These are phyloP conservation scores for Malassezia sympodialis DNA, from an alignment of 1,284 basidiomycete species.

Conservation along the genomic window DNA sequence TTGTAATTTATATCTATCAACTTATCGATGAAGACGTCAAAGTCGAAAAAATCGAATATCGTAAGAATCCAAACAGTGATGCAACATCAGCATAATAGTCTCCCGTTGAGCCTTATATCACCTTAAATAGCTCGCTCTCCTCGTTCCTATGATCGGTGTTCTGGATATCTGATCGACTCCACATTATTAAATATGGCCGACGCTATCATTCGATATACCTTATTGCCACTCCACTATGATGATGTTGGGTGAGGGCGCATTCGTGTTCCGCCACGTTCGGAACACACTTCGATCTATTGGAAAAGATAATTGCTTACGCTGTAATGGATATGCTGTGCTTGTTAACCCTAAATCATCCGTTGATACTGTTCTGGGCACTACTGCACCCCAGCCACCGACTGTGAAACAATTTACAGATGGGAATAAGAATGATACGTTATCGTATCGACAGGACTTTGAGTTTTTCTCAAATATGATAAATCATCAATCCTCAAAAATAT, in stretches of 20 bases:
- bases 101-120: not conserved
- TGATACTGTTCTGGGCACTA: not conserved
- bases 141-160: not conserved
- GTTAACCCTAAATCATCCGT: not conserved
- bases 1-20: conserved; percentile 47
- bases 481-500: not conserved
- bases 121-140: not conserved
- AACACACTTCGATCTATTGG: not conserved
- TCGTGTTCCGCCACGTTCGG: not conserved
- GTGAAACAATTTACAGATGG: not conserved
- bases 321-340: not conserved
- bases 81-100: not conserved
- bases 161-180: not conserved
- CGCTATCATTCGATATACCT: not conserved
- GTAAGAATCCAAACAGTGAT: conserved; percentile 17
- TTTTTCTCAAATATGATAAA: not conserved
- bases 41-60: conserved; percentile 47
- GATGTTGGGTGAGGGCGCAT: not conserved
- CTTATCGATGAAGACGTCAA: conserved; percentile 46
- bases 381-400: not conserved
- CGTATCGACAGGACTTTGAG: not conserved
- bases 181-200: not conserved
- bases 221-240: not conserved
- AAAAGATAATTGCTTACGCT: not conserved
- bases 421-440: not conserved